A percentile compares a stretch with the other conserved stretches of the same genome.
These are phyloP conservation scores for Butyriboletus appendiculatus DNA, from an alignment of 1,284 basidiomycete genomes.

Conservation along the genomic window DNA sequence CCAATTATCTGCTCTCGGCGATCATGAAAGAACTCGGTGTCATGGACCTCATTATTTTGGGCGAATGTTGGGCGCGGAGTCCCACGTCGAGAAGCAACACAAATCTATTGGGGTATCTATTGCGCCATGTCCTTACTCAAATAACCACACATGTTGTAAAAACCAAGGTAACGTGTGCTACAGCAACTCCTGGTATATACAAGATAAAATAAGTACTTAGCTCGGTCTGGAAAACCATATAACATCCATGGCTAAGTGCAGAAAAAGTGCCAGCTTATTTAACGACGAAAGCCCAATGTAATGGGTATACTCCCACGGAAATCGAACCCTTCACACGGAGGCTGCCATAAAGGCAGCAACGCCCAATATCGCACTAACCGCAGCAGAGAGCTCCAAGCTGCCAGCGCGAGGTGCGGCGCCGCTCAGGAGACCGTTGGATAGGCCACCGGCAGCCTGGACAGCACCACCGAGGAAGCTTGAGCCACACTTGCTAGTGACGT, in stretches of 20 bases:
- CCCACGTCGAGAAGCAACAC: conserved; percentile 1
- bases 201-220: conserved; percentile 16
- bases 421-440: conserved; percentile 41
- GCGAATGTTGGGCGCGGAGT: not conserved
- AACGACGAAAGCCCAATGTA: conserved; percentile 19
- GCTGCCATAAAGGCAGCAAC: conserved; percentile 25
- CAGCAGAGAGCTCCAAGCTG: conserved; percentile 26
- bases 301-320: conserved; percentile 22
- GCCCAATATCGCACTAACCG: conserved; percentile 29
- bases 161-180: conserved; percentile 9
- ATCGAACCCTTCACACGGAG: conserved; percentile 14
- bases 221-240: conserved; percentile 9
- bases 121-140: not conserved
- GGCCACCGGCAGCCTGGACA: conserved; percentile 67
- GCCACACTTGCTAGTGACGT: conserved; percentile 61
- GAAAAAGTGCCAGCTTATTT: conserved; percentile 26
- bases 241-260: conserved; percentile 12
- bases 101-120: conserved; percentile 8
- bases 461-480: conserved; percentile 60
- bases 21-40: conserved; percentile 7
- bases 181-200: conserved; percentile 22
- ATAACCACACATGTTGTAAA: not conserved
- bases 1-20: conserved; percentile 4
- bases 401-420: conserved; percentile 29
- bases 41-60: conserved; percentile 7